phyloP scores from a whole-genome alignment of 2,329 filamentous ascomycete species.

The Teratosphaeria destructans region DNA sequence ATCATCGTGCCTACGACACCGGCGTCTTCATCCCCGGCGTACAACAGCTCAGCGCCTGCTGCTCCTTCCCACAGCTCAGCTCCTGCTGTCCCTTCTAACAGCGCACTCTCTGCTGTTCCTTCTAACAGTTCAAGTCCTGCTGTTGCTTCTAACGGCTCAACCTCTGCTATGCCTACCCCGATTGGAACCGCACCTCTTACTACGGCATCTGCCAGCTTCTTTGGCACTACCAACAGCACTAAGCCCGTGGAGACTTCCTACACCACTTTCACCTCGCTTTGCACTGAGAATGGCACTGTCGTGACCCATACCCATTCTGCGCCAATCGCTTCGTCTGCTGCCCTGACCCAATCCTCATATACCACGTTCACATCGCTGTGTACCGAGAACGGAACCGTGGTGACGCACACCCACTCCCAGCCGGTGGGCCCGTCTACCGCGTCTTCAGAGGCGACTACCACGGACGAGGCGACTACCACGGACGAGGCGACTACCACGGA shows the following conservation, averaged over 20 bases:
- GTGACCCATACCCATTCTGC: conserved; percentile 2
- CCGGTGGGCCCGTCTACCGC: neutral
- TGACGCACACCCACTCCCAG: conserved; percentile 1
- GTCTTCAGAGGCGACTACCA: neutral
- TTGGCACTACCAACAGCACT: neutral
- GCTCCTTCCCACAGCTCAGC: too few relatives aligned
- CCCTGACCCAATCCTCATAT: neutral
- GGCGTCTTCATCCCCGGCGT: neutral
- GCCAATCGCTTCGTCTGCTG: neutral
- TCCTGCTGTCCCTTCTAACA: neutral
- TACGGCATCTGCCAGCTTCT: neutral
- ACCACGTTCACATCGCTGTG: conserved; percentile 3
- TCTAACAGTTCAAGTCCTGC: neutral
- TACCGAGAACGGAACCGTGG: conserved; percentile 1
- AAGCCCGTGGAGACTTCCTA: conserved; percentile 1
- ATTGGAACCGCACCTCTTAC: neutral
- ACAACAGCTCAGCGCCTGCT: neutral
- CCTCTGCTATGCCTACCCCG: neutral
- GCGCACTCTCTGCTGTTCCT: neutral
- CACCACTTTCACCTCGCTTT: conserved; percentile 3
- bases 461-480: neutral
- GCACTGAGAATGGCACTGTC: conserved; percentile 1
- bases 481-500: neutral
- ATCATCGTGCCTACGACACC: neutral
- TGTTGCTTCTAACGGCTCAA: neutral